A percentile compares a stretch with the other conserved stretches of the same genome.
These are phyloP conservation scores for Aspergillus nanangensis DNA, from an alignment of 495 filamentous ascomycete species.

Conservation along the genomic window DNA sequence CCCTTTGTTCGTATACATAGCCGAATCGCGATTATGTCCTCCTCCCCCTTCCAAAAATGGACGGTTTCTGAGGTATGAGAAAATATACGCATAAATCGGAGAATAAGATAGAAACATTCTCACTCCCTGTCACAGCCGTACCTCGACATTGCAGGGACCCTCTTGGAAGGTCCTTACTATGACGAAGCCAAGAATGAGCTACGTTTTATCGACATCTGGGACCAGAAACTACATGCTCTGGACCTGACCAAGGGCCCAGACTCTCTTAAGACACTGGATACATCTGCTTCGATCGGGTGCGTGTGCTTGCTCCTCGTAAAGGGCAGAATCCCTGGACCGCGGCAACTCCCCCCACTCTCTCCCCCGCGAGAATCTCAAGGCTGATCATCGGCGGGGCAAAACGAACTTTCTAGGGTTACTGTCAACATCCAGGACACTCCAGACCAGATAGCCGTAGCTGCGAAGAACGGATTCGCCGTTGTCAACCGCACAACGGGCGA, in stretches of 20 bases:
- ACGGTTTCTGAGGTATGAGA: conserved; percentile 36
- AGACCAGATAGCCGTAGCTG: conserved; percentile 66
- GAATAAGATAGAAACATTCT: neutral
- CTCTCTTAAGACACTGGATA: conserved; percentile 61
- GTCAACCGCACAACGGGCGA: conserved; percentile 64
- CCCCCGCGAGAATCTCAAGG: neutral
- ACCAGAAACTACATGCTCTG: conserved; percentile 69
- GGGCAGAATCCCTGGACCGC: too few species aligned
- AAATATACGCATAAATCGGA: neutral
- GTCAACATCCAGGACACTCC: conserved; percentile 65
- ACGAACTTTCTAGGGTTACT: conserved; percentile 52
- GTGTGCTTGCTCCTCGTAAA: too few species aligned
- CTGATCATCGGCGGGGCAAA: conserved; percentile 8
- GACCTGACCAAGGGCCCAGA: conserved; percentile 60
- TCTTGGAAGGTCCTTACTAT: conserved; percentile 84
- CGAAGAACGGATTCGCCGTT: conserved; percentile 76
- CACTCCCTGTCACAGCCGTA: conserved; percentile 53
- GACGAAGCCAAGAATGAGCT: conserved; percentile 64
- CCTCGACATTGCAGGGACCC: conserved; percentile 62
- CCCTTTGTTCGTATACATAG: too few species aligned
- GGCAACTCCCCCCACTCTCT: too few species aligned
- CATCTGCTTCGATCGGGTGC: conserved; percentile 61
- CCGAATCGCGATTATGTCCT: conserved; percentile 27
- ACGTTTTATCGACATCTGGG: conserved; percentile 87
- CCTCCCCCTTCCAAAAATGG: conserved; percentile 40